phyloP scores from a whole-genome alignment of 1,139 yeast species.

The Candida sp. region DNA sequence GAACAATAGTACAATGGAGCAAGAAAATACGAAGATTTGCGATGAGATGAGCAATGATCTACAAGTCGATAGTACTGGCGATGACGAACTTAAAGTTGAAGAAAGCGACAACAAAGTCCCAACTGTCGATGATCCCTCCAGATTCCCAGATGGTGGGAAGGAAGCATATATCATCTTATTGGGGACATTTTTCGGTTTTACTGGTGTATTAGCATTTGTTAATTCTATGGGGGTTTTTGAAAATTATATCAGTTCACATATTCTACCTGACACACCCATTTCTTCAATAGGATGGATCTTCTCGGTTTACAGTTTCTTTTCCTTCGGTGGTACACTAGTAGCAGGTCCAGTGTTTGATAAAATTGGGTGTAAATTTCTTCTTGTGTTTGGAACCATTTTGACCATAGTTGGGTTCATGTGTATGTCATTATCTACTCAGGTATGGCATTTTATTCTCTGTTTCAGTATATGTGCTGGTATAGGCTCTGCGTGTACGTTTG shows the following conservation, averaged over 20 bases:
- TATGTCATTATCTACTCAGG: constrained; percentile 15
- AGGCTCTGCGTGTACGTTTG: constrained; percentile 23
- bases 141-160: constrained; percentile 24
- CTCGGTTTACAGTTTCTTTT: constrained; percentile 25
- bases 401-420: constrained; percentile 21
- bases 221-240: constrained; percentile 27
- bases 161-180: constrained; percentile 16
- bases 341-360: constrained; percentile 30
- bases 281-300: constrained; percentile 32
- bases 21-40: constrained; percentile 13
- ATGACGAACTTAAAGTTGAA: background rate
- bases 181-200: constrained; percentile 24
- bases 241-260: constrained; percentile 17
- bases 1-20: constrained; percentile 5
- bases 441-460: constrained; percentile 24
- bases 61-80: background rate
- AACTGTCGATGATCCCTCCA: constrained; percentile 13
- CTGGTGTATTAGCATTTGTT: constrained; percentile 24
- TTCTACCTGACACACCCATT: constrained; percentile 14
- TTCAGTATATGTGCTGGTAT: constrained; percentile 23
- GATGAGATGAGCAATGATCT: background rate
- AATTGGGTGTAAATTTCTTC: constrained; percentile 18
- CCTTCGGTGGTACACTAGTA: constrained; percentile 21
- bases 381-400: constrained; percentile 13
- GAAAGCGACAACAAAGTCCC: background rate